Conservation (phyloP, 2,329 filamentous ascomycete genomes). For the Penicillium sp. region DNA sequence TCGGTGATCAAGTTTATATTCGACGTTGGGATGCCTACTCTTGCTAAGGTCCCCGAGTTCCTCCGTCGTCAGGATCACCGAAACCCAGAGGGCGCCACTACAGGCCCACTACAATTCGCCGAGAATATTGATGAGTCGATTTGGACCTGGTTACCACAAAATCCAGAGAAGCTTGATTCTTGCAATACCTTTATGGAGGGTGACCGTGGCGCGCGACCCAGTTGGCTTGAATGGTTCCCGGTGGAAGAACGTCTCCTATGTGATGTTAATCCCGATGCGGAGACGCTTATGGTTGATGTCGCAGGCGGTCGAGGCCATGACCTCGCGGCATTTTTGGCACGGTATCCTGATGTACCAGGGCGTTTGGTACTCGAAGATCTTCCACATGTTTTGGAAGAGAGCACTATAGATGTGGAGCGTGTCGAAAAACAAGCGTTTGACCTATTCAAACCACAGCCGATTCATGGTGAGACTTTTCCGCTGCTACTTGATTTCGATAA, state of each 20-base stretch:
- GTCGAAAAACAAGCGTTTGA: constrained; percentile 1
- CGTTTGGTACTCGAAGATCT: constrained; percentile 17
- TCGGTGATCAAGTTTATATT: neutral
- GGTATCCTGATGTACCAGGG: constrained; percentile 7
- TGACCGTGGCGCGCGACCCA: constrained; percentile 8
- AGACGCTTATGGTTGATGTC: constrained; percentile 21
- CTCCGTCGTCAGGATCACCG: constrained; percentile 5
- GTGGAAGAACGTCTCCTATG: constrained; percentile 23
- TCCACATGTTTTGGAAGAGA: constrained; percentile 10
- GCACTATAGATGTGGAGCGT: neutral
- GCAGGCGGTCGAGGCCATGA: constrained; percentile 20
- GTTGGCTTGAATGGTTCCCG: constrained; percentile 26
- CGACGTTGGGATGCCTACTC: neutral
- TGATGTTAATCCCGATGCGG: constrained; percentile 4
- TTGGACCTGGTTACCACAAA: constrained; percentile 17
- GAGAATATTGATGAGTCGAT: constrained; percentile 10
- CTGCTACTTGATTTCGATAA: neutral
- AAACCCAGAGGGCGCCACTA: constrained; percentile 10
- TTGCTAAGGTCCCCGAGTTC: neutral
- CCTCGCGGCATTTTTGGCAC: constrained; percentile 2
- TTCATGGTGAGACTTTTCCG: constrained; percentile 5
- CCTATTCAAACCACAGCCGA: constrained; percentile 13
- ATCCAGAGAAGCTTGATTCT: constrained; percentile 8
- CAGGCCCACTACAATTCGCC: constrained; percentile 21
- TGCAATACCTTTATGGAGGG: constrained; percentile 28